Evolutionary conservation across 2,329 filamentous ascomycete genomes (phyloP).

Genomic region (Colletotrichum navitas): DNA sequence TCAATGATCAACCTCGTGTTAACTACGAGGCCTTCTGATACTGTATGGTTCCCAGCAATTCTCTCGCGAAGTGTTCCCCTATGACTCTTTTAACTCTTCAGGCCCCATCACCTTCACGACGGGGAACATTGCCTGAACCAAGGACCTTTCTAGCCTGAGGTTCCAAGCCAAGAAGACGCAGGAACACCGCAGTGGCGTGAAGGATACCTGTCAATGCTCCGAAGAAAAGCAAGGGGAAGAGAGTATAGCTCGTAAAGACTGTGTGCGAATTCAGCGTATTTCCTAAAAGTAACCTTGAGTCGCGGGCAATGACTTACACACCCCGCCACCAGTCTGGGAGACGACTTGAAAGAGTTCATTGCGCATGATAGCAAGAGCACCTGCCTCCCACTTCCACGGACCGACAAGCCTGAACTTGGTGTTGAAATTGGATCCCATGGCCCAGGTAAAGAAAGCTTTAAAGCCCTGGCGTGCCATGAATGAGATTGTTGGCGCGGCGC

Average conservation of each 20-base stretch:
- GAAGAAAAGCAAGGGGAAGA: conserved; percentile 54
- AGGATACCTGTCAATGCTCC: conserved; percentile 52
- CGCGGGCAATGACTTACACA: conserved; percentile 51
- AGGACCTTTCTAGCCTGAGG: conserved; percentile 19
- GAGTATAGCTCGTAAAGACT: conserved; percentile 54
- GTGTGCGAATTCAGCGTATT: conserved; percentile 37
- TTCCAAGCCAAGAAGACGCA: conserved; percentile 28
- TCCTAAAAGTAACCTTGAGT: neutral
- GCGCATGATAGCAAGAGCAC: conserved; percentile 54
- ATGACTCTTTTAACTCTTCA: neutral
- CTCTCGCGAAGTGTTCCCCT: neutral
- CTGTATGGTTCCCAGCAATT: neutral
- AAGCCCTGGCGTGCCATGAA: conserved; percentile 52
- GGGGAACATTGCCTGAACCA: conserved; percentile 28
- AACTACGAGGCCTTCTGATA: neutral
- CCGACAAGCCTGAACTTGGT: conserved; percentile 61
- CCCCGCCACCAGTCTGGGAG: conserved; percentile 51
- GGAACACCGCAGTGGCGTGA: conserved; percentile 44
- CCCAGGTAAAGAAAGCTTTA: conserved; percentile 59
- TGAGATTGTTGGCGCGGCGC: conserved; percentile 54
- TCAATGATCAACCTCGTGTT: neutral
- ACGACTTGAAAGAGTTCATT: conserved; percentile 57
- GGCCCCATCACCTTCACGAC: conserved; percentile 29
- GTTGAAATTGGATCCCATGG: conserved; percentile 63
- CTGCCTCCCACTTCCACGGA: conserved; percentile 56